These are phyloP conservation scores for Colletotrichum ledebouriae DNA, from an alignment of 2,329 filamentous ascomycete genomes.

Conservation along the genomic window DNA sequence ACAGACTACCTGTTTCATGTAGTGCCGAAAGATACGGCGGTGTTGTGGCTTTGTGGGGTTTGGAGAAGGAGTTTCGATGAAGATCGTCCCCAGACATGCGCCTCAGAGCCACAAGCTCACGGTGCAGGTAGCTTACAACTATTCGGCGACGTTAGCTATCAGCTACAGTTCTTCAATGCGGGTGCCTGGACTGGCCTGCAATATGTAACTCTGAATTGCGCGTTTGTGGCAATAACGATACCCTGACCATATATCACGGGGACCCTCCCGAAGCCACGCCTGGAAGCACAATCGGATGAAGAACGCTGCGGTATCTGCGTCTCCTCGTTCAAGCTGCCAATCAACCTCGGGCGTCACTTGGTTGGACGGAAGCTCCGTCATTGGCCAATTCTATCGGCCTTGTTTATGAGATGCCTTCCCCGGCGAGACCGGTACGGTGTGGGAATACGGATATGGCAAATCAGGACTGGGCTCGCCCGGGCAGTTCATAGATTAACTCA, in stretches of 20 bases:
- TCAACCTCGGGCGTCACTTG: neutral
- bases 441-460: neutral
- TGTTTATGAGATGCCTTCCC: neutral
- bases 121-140: neutral
- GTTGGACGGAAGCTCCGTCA: slow-evolving; percentile 3
- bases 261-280: neutral
- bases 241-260: neutral
- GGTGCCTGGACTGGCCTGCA: neutral
- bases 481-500: neutral
- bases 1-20: slow-evolving; percentile 32
- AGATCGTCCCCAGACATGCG: slow-evolving; percentile 19
- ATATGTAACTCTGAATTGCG: slow-evolving; percentile 5
- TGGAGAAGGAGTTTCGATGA: slow-evolving; percentile 23
- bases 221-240: slow-evolving; percentile 29
- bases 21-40: slow-evolving; percentile 19
- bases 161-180: slow-evolving; percentile 6
- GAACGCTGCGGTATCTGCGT: neutral
- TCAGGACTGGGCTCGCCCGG: neutral
- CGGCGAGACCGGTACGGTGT: neutral
- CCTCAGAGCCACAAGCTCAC: slow-evolving; percentile 1
- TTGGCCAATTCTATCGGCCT: slow-evolving; percentile 1
- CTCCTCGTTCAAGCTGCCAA: slow-evolving; percentile 26
- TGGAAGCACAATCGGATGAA: neutral
- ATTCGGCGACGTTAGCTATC: neutral
- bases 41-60: slow-evolving; percentile 7